Base-by-base conservation (phyloP, 352 stramenopile species). In the Halophytophthora batemanensis region DNA sequence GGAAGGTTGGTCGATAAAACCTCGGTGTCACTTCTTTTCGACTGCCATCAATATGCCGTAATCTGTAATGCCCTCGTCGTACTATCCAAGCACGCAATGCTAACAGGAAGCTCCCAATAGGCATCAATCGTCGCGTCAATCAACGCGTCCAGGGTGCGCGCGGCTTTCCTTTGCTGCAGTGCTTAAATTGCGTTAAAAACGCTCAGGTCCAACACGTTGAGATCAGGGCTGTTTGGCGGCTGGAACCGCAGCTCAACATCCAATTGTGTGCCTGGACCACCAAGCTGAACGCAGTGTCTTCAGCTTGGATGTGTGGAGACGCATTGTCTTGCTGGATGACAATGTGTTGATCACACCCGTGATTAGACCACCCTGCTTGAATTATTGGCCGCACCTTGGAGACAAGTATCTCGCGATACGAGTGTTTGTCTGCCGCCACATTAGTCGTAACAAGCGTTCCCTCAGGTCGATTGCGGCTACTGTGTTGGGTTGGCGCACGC, bases 301-400 rank as follows among this genome's bases (percentile, higher is more conserved):
- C 22, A 6, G 18, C n/a, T 1, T 7, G 12, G 10, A 54, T 28
- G 17, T 55, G 36, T 14, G 23, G 15, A 7, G 34, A 15, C 28
- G 47, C 36, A 11, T 25, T 36, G 37, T 46, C 47, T 23, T 53
- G 47, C 47, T 53, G 36, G 23, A 53, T 53, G 2, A 45, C 23
- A 21, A 53, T 44, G n/a, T n/a, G 23, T 13, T n/a, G 12, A 14
- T 2, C 19, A 2, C 37, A 42, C 5, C 48, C 37, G 33, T 33
- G 5, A 5, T 7, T 28, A 28, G n/a, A 47, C 48, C 35, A 48
- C 50, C 13, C 21, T 4, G 17, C 48, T 56, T 28, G 29, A 35
- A 56, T 52, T 1, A 25, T 23, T 10, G 46, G 54, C 4, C 56
- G 25, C 3, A 61, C 12, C 8, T 61, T 45, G 6, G 7, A 14